Evolutionary conservation across 805 yeast genomes (phyloP), one percentile per base, ranked within the genome.

Genomic region (Nakazawaea peltata): DNA sequence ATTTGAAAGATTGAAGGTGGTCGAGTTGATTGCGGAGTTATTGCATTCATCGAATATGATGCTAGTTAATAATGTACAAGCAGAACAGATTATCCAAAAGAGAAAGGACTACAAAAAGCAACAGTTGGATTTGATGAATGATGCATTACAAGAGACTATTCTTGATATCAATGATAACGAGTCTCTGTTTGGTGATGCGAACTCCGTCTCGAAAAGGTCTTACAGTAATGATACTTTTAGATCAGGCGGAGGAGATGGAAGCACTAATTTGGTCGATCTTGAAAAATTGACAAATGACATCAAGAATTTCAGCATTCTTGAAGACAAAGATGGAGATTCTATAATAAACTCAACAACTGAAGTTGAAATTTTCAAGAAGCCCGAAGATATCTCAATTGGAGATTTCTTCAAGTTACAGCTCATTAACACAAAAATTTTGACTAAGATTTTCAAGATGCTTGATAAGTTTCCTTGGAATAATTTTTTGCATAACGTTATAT

Each of bases 1-100:
- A 0, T 84, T 87, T 51, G 94, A 90, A 47, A 68, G 88, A 41
- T 88, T 92, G 59, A 84, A 87, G 50, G 71, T 90, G 8, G 78
- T 94, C 47, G 98, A 92, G 59, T 60, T 92, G 39, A 73, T 92
- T 25, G 98, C 98, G 0, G 98, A 92, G 53, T 65, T 92, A 19
- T 61, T 92, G 38, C 98, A 92, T 57, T 92, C 98, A 51, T 86
- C 96, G 16, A 92, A 92, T 59, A 92, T 92, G 97, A 79, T 79
- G 2, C 65, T 88, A 16, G 70, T 92, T 55, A 92, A 90, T 54
- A 86, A 88, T 30, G 74, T 74, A 19, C 66, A 67, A 34, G 78
- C 82, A 36, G 79, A 84, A 54, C 65, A 66, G 21, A 69, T 85
- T 29, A 77, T 86, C 17, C 56, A 59, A 32, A 75, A 79, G 40